Percentiles rank a stretch among this genome's conserved stretches.
phyloP scores from a whole-genome alignment of 176 grass and related monocot species.

The Thinopyrum elongatum region DNA sequence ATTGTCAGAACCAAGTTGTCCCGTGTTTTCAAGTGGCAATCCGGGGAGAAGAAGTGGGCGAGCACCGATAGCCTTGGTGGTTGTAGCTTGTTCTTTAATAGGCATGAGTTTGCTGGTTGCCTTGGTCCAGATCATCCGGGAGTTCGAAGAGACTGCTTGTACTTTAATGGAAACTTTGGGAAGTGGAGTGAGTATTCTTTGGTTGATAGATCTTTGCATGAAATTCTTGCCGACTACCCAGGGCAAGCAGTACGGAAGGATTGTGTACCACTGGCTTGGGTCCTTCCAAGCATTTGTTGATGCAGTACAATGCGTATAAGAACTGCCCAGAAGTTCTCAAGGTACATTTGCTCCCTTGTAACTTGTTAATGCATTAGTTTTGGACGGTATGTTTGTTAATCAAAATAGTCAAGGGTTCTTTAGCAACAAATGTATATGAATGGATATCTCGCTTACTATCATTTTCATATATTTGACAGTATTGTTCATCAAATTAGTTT shows the following conservation, averaged over 20 bases:
- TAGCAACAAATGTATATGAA: neutral
- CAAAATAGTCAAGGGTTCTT: neutral
- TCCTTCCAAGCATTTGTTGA: neutral
- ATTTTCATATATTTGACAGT: too few relatives aligned
- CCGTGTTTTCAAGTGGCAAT: neutral
- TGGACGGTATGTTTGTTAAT: neutral
- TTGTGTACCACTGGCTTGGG: neutral
- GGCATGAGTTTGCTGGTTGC: neutral
- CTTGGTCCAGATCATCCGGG: neutral
- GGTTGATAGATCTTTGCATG: neutral
- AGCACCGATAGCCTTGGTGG: neutral
- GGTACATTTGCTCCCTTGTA: neutral
- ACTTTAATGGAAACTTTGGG: neutral
- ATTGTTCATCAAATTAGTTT: neutral
- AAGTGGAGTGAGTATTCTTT: neutral
- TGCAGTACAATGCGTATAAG: neutral
- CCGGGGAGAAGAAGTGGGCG: neutral
- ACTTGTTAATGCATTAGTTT: neutral
- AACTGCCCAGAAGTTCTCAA: neutral
- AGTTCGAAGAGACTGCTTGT: neutral
- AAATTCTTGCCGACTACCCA: neutral
- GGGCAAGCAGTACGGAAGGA: neutral
- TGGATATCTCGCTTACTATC: neutral
- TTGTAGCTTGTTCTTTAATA: neutral
- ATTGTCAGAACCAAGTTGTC: neutral